These are phyloP conservation scores for Lyophyllum shimeji DNA, from an alignment of 768 basidiomycete genomes.

Conservation along the genomic window DNA sequence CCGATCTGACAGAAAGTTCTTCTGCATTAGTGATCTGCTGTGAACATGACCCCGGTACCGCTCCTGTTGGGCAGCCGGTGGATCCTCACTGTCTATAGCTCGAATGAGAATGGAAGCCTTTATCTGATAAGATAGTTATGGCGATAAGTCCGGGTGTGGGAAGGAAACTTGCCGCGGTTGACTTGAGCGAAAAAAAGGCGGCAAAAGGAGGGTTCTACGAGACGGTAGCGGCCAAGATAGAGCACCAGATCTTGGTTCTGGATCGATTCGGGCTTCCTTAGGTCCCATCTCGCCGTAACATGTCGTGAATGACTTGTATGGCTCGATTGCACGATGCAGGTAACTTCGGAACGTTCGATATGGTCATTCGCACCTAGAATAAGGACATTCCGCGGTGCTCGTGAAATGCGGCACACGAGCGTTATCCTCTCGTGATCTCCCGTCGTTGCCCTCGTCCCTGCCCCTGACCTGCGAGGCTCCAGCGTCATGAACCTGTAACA, in stretches of 20 bases:
- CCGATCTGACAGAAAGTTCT: slow-evolving; percentile 1
- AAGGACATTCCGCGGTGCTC: background rate
- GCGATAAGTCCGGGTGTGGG: too few species aligned
- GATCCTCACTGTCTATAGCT: too few species aligned
- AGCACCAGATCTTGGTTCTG: background rate
- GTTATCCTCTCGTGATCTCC: background rate
- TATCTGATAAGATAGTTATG: slow-evolving; percentile 2
- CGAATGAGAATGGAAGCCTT: background rate
- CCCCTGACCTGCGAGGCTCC: background rate
- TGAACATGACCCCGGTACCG: background rate
- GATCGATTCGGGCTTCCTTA: background rate
- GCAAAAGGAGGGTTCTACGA: background rate
- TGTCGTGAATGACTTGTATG: background rate
- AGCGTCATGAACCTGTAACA: background rate
- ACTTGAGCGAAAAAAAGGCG: background rate
- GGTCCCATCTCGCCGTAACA: background rate
- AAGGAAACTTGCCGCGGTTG: background rate
- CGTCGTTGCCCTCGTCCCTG: background rate
- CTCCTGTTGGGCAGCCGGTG: background rate
- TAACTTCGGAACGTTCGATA: background rate
- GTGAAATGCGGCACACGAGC: background rate
- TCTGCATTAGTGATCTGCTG: background rate
- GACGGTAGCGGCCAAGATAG: background rate
- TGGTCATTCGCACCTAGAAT: background rate
- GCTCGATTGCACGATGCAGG: too few species aligned